A percentile compares a stretch with the other conserved stretches of the same genome.
phyloP scores from a whole-genome alignment of 768 basidiomycete species.

The Cystobasidium ongulense region DNA sequence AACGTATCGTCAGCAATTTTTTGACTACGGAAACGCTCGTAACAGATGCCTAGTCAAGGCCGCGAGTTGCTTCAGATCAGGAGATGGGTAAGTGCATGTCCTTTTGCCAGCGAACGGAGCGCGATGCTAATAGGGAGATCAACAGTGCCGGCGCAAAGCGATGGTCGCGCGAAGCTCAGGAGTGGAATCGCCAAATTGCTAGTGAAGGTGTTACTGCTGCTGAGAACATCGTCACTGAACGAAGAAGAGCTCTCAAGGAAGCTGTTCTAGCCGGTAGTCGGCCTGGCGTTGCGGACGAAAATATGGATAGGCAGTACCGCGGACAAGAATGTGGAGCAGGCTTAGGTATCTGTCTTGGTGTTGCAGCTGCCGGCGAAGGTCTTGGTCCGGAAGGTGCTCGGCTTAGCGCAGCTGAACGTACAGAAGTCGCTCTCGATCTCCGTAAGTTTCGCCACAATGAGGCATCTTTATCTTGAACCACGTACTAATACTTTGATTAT shows the following conservation, averaged over 20 bases:
- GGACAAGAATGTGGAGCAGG: constrained; percentile 73
- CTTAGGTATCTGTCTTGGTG: constrained; percentile 77
- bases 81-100: constrained; percentile 57
- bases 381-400: constrained; percentile 50
- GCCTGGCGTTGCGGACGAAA: constrained; percentile 61
- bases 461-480: no score
- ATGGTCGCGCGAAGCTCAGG: constrained; percentile 87
- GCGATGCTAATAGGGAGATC: background rate
- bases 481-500: no score
- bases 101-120: no score
- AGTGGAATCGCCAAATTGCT: constrained; percentile 83
- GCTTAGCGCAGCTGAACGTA: constrained; percentile 74
- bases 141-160: constrained; percentile 71
- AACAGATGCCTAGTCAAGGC: constrained; percentile 91
- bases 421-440: constrained; percentile 69
- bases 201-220: constrained; percentile 79
- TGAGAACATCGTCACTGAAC: constrained; percentile 70
- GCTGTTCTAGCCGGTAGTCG: constrained; percentile 63
- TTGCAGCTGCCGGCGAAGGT: constrained; percentile 47
- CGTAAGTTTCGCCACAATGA: constrained; percentile 16
- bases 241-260: constrained; percentile 64
- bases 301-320: constrained; percentile 62
- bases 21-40: constrained; percentile 84
- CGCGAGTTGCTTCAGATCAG: constrained; percentile 89
- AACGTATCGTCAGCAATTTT: constrained; percentile 73